phyloP scores from a whole-genome alignment of 352 stramenopile species.

The Saprolegnia parasitica region DNA sequence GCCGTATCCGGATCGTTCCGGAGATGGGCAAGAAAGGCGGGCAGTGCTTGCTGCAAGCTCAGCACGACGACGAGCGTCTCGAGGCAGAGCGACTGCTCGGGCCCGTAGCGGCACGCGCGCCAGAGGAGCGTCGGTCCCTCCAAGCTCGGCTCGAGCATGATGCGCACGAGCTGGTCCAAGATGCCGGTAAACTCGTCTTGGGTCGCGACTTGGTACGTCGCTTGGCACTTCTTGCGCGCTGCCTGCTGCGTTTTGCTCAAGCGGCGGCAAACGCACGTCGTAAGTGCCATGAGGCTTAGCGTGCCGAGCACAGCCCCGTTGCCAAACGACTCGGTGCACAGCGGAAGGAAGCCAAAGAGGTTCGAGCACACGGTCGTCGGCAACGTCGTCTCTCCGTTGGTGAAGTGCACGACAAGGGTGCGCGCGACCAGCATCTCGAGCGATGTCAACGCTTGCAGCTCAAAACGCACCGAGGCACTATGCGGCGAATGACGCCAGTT shows the following conservation, averaged over 20 bases:
- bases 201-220: not conserved
- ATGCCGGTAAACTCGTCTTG: constrained; percentile 13
- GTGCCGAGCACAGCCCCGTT: not conserved
- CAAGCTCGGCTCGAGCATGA: constrained; percentile 17
- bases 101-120: not conserved
- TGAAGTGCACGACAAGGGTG: not conserved
- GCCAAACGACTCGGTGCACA: constrained; percentile 22
- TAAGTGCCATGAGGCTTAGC: not conserved
- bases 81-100: not conserved
- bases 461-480: not conserved
- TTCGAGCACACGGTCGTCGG: not conserved
- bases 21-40: not conserved
- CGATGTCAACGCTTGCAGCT: not conserved
- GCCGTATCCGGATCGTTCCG: not conserved
- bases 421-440: not conserved
- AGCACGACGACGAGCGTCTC: not conserved
- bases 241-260: not conserved
- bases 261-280: not conserved
- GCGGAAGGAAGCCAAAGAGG: constrained; percentile 7
- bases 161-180: constrained; percentile 5
- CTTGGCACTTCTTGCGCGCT: not conserved
- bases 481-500: not conserved
- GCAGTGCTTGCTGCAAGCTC: not conserved
- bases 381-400: not conserved
- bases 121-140: not conserved